Evolutionary conservation across 768 basidiomycete genomes (phyloP).

Genomic region (Lentinus tigrinus): DNA sequence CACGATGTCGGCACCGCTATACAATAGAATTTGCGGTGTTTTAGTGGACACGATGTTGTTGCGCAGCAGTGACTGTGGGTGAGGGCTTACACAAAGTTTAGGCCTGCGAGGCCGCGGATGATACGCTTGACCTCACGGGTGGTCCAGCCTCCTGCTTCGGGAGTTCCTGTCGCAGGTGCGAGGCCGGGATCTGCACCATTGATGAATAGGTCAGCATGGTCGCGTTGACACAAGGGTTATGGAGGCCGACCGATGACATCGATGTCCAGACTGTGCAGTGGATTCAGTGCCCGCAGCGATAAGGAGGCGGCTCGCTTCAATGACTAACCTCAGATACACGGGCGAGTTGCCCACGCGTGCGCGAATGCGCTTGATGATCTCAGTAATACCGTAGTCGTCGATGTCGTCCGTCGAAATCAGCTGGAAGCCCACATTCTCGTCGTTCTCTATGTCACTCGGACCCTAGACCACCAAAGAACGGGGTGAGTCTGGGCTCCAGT

Average conservation of each 20-base stretch:
- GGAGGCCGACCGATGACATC: slow-evolving; percentile 66
- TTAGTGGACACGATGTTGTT: neutral
- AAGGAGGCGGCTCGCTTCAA: slow-evolving; percentile 38
- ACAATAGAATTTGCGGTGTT: neutral
- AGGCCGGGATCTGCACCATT: slow-evolving; percentile 61
- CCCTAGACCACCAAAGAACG: slow-evolving; percentile 38
- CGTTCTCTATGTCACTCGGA: slow-evolving; percentile 60
- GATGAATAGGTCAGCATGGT: neutral
- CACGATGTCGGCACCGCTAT: slow-evolving; percentile 68
- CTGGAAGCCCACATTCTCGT: slow-evolving; percentile 73
- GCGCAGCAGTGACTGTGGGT: neutral
- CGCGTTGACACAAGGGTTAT: neutral
- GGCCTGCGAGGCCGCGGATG: slow-evolving; percentile 71
- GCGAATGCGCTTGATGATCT: slow-evolving; percentile 71
- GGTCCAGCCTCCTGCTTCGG: slow-evolving; percentile 85
- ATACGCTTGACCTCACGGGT: slow-evolving; percentile 80
- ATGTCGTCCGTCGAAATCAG: slow-evolving; percentile 80
- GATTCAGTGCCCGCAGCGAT: neutral
- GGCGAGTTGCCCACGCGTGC: slow-evolving; percentile 70
- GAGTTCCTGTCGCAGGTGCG: slow-evolving; percentile 83
- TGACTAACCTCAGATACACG: slow-evolving; percentile 61
- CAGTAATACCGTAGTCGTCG: slow-evolving; percentile 71
- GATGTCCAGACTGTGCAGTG: slow-evolving; percentile 60
- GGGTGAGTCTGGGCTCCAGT: neutral
- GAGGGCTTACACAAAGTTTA: slow-evolving; percentile 73